Base-by-base conservation (phyloP, 1,284 basidiomycete genomes). In the Trichosporon asahii region DNA sequence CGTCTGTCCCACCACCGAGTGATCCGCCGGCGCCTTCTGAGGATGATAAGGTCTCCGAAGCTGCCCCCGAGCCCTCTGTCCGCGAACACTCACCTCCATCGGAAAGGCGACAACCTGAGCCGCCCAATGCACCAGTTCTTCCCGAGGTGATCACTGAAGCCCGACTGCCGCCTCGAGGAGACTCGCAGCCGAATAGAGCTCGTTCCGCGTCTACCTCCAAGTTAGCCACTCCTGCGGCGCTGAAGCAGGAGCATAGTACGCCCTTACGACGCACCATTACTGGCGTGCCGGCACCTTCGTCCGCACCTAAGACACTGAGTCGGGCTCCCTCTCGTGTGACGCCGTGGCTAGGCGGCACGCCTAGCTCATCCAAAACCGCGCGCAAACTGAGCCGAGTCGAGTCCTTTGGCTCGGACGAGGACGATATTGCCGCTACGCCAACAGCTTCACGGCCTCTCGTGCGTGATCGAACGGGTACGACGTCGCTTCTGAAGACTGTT, bases 391-490 rank as follows among this genome's bases (percentile, higher is more conserved):
- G 31, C 6, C 66, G 27, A 3, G 49, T 57, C 12, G 57, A 37
- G 53, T 73, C 72, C 0, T 70, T 69, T 40, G 66, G 31, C 1
- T 65, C 66, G 9, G 71, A 70, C 68, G 63, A 68, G 2, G 69
- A 70, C 7, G 67, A 66, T 11, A 14, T 12, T 5, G n/a, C 21
- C n/a, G 27, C 21, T 40, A 63, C 61, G 2, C 57, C 27, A 12
- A 37, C 64, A 2, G 23, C 6, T 0, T 21, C 67, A 25, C 70
- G 70, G n/a, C 75, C 73, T 6, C 71, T 79, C 0, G 70, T 80
- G 9, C 73, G 79, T 12, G 78, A 80, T 70, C 67, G 79, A 29
- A 66, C 68, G 0, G 75, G 75, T 14, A 72, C 68, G 14, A 31
- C 49, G 37, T 35, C 46, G 18, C 66, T 73, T 0, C 67, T 67